These are phyloP conservation scores for Psilocybe cubensis DNA, from an alignment of 768 basidiomycete genomes.

Conservation along the genomic window DNA sequence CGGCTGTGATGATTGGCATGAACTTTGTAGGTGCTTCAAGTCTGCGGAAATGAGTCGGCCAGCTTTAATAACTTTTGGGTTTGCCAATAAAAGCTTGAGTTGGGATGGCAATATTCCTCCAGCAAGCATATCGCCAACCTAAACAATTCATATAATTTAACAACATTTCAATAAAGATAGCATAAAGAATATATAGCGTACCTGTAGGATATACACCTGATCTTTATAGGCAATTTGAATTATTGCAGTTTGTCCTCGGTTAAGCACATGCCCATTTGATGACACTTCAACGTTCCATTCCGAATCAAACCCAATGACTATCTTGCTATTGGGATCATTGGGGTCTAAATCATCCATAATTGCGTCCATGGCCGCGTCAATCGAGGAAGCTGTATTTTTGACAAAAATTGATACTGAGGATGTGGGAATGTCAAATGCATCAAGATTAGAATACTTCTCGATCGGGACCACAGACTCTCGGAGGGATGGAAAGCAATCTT, in stretches of 20 bases:
- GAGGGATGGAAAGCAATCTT: constrained; percentile 25
- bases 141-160: constrained; percentile 7
- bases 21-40: constrained; percentile 20
- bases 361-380: constrained; percentile 16
- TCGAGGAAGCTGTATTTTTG: constrained; percentile 4
- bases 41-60: constrained; percentile 27
- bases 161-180: background rate
- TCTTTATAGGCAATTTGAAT: constrained; percentile 23
- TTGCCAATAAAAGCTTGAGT: constrained; percentile 12
- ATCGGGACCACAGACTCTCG: constrained; percentile 23
- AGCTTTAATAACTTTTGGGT: constrained; percentile 23
- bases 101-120: constrained; percentile 12
- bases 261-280: background rate
- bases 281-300: constrained; percentile 25
- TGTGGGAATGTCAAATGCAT: constrained; percentile 9
- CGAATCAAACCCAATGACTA: constrained; percentile 23
- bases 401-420: constrained; percentile 6
- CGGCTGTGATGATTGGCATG: constrained; percentile 10
- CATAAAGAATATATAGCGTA: background rate
- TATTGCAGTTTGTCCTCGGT: constrained; percentile 16
- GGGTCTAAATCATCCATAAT: constrained; percentile 15
- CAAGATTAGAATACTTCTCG: constrained; percentile 25
- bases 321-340: background rate
- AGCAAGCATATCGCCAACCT: constrained; percentile 19
- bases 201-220: constrained; percentile 17